phyloP scores from a whole-genome alignment of 768 basidiomycete species.

The Chiua virens region DNA sequence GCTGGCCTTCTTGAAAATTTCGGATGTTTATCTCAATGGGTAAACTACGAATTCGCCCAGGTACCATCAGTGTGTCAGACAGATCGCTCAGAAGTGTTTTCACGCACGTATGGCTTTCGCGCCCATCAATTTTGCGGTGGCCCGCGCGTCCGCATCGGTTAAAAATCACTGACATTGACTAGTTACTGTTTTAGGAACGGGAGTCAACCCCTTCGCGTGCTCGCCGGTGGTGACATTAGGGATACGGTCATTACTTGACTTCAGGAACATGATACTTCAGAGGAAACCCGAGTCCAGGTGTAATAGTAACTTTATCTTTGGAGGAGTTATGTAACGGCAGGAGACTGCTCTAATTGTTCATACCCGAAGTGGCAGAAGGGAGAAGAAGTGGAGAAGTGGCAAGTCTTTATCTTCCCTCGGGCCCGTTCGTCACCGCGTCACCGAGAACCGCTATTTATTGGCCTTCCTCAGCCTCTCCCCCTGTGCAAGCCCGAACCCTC shows the following conservation, averaged over 20 bases:
- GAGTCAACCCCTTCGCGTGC: background rate
- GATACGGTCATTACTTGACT: conserved; percentile 3
- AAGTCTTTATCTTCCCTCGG: conserved; percentile 19
- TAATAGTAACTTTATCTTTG: conserved; percentile 27
- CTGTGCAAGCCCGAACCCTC: conserved; percentile 1
- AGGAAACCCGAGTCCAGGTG: conserved; percentile 17
- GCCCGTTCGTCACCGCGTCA: conserved; percentile 4
- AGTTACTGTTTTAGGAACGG: background rate
- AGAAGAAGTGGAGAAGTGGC: conserved; percentile 24
- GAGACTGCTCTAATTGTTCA: conserved; percentile 8
- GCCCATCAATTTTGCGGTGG: no score
- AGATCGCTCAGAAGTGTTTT: conserved; percentile 6
- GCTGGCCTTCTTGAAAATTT: conserved; percentile 12
- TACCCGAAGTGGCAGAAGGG: conserved; percentile 17
- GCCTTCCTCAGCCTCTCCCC: background rate
- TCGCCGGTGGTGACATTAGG: background rate
- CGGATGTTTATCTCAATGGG: conserved; percentile 19
- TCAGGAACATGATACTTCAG: conserved; percentile 13
- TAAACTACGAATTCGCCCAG: conserved; percentile 14
- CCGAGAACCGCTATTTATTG: conserved; percentile 12
- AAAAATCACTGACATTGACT: background rate
- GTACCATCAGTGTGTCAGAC: conserved; percentile 17
- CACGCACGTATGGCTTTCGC: no score
- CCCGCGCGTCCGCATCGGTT: background rate
- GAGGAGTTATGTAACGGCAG: conserved; percentile 22